Base-by-base conservation (phyloP, 2,329 filamentous ascomycete species). In the Pestalotiopsis fici region DNA sequence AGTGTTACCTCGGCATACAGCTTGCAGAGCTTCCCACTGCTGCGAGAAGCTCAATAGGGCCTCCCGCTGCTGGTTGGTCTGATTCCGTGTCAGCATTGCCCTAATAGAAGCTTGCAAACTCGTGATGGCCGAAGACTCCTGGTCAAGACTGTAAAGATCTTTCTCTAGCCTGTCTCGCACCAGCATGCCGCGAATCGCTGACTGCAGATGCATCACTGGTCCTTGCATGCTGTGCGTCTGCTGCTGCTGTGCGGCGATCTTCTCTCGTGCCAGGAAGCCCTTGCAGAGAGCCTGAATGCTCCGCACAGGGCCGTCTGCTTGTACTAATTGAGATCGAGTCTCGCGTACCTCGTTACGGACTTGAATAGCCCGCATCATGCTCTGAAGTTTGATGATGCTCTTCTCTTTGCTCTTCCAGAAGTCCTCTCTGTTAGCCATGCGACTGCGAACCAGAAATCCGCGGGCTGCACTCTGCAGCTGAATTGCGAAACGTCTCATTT, bases 401-500 rank as follows among this genome's bases (percentile, higher is more conserved):
- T 85, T 83, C 77, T 95, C 92, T 66, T 90, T 87, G 64, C 87
- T 87, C 75, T 90, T 89, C 88, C 90, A 93, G 75, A 90, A 86
- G 66, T 87, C 81, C 72, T 93, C 88, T 68, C 90, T 88, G 54
- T 87, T 84, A 69, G 83, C 82, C 74, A 92, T 84, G 50, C 86
- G 85, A 63, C 83, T 86, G 69, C 96, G 89, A 27, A 91, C 86
- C 50, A 98, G 82, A 76, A 92, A 89, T 9, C 94, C 95, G 60
- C 95, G 90, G 3, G 89, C 88, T 5, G 89, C 86, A 69, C 93
- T 94, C 78, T 99, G 96, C 21, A 98, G 86, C 69, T 89, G 86
- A 31, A 92, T 83, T 2, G 95, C 93, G 75, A 97, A 97, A 23
- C 83, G 87, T 66, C 89, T 88, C 95, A 97, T 98, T 71, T 91